Percentiles rank a stretch among this genome's conserved stretches.
Conservation (phyloP, 1,284 basidiomycete species). For the Papiliotrema flavescens region DNA sequence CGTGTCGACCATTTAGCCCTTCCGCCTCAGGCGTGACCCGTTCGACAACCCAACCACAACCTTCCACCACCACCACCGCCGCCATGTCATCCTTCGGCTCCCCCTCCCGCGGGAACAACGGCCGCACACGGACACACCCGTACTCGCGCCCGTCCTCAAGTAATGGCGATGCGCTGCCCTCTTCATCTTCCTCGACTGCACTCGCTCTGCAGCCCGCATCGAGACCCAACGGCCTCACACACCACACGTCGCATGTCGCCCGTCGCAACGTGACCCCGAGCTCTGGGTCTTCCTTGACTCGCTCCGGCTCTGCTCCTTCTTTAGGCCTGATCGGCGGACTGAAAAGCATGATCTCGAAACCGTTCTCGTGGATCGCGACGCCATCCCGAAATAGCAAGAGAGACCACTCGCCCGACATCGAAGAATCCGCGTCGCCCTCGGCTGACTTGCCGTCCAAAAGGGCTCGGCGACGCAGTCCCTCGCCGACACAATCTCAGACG, state of each 20-base stretch:
- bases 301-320: slow-evolving; percentile 15
- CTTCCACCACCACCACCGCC: not conserved
- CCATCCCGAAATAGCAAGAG: slow-evolving; percentile 6
- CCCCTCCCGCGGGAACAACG: not conserved
- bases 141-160: not conserved
- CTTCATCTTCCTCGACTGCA: not conserved
- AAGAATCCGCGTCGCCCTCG: not conserved
- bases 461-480: not conserved
- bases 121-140: not conserved
- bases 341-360: slow-evolving; percentile 21
- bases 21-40: too few species aligned
- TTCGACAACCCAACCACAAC: too few species aligned
- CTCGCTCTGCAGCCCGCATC: too few species aligned
- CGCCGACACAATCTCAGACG: not conserved
- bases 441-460: not conserved
- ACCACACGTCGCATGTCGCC: too few species aligned
- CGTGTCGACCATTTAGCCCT: too few species aligned
- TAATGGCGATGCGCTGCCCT: not conserved
- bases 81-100: slow-evolving; percentile 2
- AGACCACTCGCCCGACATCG: not conserved
- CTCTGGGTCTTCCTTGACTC: not conserved
- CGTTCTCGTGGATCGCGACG: slow-evolving; percentile 21
- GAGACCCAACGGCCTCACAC: not conserved
- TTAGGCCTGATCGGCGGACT: slow-evolving; percentile 12
- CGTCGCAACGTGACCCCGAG: not conserved